Percentiles rank a stretch among this genome's conserved stretches.
phyloP scores from a whole-genome alignment of 129 eudicot genomes.

The Centella asiatica region DNA sequence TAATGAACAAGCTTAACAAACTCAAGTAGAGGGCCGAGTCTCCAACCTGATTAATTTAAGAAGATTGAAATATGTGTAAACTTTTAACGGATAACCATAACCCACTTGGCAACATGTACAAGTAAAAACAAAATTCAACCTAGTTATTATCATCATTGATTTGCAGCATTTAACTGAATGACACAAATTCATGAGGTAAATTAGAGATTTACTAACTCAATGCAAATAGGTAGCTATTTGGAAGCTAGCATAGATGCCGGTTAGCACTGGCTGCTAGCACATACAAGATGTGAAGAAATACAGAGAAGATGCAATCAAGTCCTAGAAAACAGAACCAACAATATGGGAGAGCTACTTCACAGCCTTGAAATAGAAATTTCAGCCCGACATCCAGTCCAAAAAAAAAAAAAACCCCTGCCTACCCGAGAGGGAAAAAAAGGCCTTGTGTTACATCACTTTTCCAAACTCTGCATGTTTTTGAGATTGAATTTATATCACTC shows the following conservation, averaged over 20 bases:
- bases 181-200: background rate
- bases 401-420: no score
- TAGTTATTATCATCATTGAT: background rate
- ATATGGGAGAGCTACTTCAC: no score
- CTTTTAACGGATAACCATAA: background rate
- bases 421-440: no score
- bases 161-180: background rate
- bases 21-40: slow-evolving; percentile 88
- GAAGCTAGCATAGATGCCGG: background rate
- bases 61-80: background rate
- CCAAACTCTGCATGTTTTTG: no score
- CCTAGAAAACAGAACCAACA: no score
- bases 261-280: background rate
- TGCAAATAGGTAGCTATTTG: background rate
- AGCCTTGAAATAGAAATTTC: no score
- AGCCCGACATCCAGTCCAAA: no score
- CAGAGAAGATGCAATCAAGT: no score
- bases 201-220: background rate
- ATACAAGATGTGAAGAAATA: no score
- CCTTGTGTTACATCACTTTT: no score
- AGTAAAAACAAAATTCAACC: background rate
- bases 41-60: slow-evolving; percentile 46
- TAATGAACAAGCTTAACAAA: slow-evolving; percentile 66
- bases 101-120: background rate
- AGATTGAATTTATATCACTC: no score